A percentile compares a stretch with the other conserved stretches of the same genome.
Evolutionary conservation across 805 yeast genomes (phyloP).

Genomic region (Komagataella kurtzmanii): DNA sequence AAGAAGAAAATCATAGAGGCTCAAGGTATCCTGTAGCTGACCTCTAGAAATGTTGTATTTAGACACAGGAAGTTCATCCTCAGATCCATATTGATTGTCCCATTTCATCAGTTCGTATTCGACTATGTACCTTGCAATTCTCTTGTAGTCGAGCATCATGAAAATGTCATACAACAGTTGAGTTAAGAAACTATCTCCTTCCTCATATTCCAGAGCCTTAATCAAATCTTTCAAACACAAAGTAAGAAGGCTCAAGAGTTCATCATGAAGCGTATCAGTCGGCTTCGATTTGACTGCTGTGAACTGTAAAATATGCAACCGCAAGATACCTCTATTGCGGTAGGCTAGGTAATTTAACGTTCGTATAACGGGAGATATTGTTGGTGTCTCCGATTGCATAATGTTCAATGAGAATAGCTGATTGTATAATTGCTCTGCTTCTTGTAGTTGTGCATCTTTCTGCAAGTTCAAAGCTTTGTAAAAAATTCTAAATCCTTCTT

Average conservation of each 20-base stretch:
- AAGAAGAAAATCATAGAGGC: not conserved
- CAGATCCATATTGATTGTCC: not conserved
- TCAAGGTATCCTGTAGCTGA: not conserved
- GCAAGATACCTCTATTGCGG: constrained; percentile 71
- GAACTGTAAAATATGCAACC: constrained; percentile 26
- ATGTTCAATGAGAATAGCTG: constrained; percentile 60
- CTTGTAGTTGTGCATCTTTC: constrained; percentile 28
- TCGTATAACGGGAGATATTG: constrained; percentile 55
- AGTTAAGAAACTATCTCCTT: constrained; percentile 47
- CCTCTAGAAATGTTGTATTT: not conserved
- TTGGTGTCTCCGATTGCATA: constrained; percentile 26
- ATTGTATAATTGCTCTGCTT: constrained; percentile 43
- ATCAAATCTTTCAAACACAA: constrained; percentile 45
- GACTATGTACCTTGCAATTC: constrained; percentile 39
- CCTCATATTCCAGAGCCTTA: constrained; percentile 52
- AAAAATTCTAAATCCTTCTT: constrained; percentile 68
- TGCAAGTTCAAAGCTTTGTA: constrained; percentile 59
- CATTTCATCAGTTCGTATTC: constrained; percentile 42
- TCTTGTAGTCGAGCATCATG: constrained; percentile 28
- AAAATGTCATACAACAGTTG: constrained; percentile 37
- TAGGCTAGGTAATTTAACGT: constrained; percentile 64
- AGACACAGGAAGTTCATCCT: constrained; percentile 1
- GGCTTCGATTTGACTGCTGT: constrained; percentile 5
- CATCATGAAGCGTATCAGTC: constrained; percentile 2
- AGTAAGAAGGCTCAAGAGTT: constrained; percentile 3